Conservation (phyloP, 495 filamentous ascomycete species). For the Cudoniella acicularis region DNA sequence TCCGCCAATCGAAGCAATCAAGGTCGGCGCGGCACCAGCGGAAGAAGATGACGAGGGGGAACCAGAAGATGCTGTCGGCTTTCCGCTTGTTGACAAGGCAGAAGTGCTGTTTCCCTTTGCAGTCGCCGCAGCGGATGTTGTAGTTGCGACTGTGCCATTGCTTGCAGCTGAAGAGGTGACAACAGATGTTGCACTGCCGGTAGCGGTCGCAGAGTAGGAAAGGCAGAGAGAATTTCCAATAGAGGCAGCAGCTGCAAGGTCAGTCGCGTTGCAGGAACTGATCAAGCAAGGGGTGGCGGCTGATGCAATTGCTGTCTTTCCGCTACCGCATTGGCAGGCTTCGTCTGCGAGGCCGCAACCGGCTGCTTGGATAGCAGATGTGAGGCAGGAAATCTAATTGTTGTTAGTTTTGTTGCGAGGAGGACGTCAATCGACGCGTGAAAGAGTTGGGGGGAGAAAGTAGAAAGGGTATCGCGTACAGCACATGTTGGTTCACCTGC, state of each 20-base stretch:
- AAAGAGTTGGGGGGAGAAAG: background rate
- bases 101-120: background rate
- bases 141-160: background rate
- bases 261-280: conserved; percentile 14
- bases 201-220: conserved; percentile 16
- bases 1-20: conserved; percentile 21
- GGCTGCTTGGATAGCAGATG: background rate
- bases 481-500: background rate
- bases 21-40: conserved; percentile 18
- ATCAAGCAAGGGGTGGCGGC: background rate
- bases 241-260: conserved; percentile 9
- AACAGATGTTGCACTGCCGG: background rate
- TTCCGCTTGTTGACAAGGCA: conserved; percentile 2
- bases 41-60: background rate
- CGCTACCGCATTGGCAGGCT: background rate
- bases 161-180: background rate
- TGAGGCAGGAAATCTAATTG: background rate
- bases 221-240: conserved; percentile 27
- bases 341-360: background rate
- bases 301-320: background rate
- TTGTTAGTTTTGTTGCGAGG: background rate
- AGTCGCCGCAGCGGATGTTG: conserved; percentile 1
- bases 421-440: background rate
- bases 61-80: background rate
- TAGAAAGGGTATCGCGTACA: background rate